Base-by-base conservation (phyloP, 345 rosid genomes). In the Populus deltoides region DNA sequence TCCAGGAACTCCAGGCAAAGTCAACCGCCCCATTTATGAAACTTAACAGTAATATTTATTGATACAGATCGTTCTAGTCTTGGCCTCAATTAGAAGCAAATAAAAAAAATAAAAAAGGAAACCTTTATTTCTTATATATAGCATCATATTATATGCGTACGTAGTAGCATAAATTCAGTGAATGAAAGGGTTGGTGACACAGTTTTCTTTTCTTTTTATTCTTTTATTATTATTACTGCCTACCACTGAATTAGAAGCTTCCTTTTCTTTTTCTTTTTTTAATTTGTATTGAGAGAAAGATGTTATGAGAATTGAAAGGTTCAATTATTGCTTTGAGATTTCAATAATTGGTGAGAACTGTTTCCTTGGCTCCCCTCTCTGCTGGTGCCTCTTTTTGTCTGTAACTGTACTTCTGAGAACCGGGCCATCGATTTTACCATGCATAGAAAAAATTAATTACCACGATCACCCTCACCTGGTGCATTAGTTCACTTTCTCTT, bases 1-100 rank as follows among this genome's bases (percentile, higher is more conserved):
- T 12, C 95, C 93, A 31, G 95, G 91, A 82, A 91, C 90, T 68
- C 95, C 95, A 91, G 95, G 95, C 82, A 88, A 81, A 53, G 25
- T 70, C 75, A 74, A 62, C 76, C 12, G 22, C 62, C 18, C 47
- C 73, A 71, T 72, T 66, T 53, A 31, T 61, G 29, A 82, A 71
- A 12, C 80, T 68, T 45, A 35, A 33, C 24, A 18, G 8, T 57
- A 22, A 17, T 9, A 9, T 6, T 10, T 66, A 25, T 66, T 2
- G 69, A 27, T 29, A 67, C 3, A 67, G 7, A 16, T 67, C 18
- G 24, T 11, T 29, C 29, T 65, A 9, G 36, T 36, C 18, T 38
- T 31, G 22, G 10, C 35, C 22, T 67, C 39, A 36, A 36, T 36
- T 67, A 67, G 70, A 7, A 0, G 70, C 70, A 10, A 31, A 66